Percentiles rank a stretch among this genome's conserved stretches.
These are phyloP conservation scores for Chalciporus sphaerocephalus DNA, from an alignment of 768 basidiomycete genomes.

Conservation along the genomic window DNA sequence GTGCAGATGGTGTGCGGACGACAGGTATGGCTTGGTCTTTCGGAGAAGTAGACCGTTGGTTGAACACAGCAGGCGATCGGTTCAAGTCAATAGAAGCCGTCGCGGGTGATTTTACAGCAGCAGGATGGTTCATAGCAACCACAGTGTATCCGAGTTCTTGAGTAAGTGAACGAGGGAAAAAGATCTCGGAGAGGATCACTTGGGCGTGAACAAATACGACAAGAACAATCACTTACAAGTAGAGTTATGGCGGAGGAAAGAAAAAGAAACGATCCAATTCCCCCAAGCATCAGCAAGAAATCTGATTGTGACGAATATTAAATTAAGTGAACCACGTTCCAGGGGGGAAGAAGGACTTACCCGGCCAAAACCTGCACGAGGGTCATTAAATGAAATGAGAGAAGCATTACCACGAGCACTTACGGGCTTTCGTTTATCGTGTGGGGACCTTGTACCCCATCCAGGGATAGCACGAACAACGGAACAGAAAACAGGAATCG, in stretches of 20 bases:
- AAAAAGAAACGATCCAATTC: constrained; percentile 73
- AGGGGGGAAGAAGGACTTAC: constrained; percentile 33
- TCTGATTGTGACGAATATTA: constrained; percentile 36
- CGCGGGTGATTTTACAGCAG: constrained; percentile 26
- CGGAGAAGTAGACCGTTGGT: constrained; percentile 15
- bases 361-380: constrained; percentile 51
- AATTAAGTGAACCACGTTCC: constrained; percentile 1
- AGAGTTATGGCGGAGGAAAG: constrained; percentile 79
- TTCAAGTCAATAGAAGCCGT: constrained; percentile 22
- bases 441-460: constrained; percentile 52
- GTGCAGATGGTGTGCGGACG: constrained; percentile 17
- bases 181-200: constrained; percentile 43
- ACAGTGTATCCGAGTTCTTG: constrained; percentile 57
- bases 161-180: constrained; percentile 73
- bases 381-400: constrained; percentile 1
- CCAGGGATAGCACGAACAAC: constrained; percentile 60
- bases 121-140: constrained; percentile 25
- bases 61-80: constrained; percentile 2
- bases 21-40: constrained; percentile 24
- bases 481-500: constrained; percentile 72
- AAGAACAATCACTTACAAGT: constrained; percentile 44
- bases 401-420: constrained; percentile 29
- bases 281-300: constrained; percentile 66
- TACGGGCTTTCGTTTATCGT: constrained; percentile 52
- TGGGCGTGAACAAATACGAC: background rate